phyloP scores from a whole-genome alignment of 768 basidiomycete genomes.

The Boletus tylopilopsis region DNA sequence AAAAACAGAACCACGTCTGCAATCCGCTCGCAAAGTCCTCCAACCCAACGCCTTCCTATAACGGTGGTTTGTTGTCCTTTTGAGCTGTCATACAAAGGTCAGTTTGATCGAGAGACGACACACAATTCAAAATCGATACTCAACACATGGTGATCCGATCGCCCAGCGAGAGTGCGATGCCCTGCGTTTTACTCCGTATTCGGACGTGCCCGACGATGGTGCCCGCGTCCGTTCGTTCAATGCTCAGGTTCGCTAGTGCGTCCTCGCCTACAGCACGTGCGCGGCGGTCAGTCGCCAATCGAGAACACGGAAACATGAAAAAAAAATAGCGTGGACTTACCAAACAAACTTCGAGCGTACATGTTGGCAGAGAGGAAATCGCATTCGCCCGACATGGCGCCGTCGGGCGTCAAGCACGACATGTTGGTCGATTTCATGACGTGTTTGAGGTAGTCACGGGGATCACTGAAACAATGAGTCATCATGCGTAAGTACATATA shows the following conservation, averaged over 20 bases:
- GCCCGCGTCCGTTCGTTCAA: slow-evolving; percentile 82
- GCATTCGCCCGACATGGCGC: slow-evolving; percentile 88
- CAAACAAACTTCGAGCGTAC: slow-evolving; percentile 93
- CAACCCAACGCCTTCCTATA: slow-evolving; percentile 3
- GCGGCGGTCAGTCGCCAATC: neutral
- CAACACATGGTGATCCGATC: slow-evolving; percentile 76
- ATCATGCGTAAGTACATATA: neutral
- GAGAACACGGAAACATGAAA: neutral
- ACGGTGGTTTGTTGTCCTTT: slow-evolving; percentile 37
- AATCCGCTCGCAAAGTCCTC: no score
- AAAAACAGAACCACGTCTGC: no score
- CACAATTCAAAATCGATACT: slow-evolving; percentile 8
- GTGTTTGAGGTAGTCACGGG: slow-evolving; percentile 86
- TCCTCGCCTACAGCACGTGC: slow-evolving; percentile 67
- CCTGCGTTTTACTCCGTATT: slow-evolving; percentile 96
- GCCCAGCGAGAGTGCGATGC: slow-evolving; percentile 92
- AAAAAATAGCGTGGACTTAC: slow-evolving; percentile 44
- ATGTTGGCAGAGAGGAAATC: slow-evolving; percentile 96
- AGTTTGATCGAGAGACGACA: no score
- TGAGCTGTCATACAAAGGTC: slow-evolving; percentile 39
- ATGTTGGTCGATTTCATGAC: slow-evolving; percentile 98
- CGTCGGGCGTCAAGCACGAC: slow-evolving; percentile 91
- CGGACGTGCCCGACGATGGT: slow-evolving; percentile 89
- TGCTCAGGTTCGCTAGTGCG: slow-evolving; percentile 89
- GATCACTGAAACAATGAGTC: slow-evolving; percentile 50